Evolutionary conservation across 1,139 yeast genomes (phyloP).

Genomic region (Geotrichum klebahnii): DNA sequence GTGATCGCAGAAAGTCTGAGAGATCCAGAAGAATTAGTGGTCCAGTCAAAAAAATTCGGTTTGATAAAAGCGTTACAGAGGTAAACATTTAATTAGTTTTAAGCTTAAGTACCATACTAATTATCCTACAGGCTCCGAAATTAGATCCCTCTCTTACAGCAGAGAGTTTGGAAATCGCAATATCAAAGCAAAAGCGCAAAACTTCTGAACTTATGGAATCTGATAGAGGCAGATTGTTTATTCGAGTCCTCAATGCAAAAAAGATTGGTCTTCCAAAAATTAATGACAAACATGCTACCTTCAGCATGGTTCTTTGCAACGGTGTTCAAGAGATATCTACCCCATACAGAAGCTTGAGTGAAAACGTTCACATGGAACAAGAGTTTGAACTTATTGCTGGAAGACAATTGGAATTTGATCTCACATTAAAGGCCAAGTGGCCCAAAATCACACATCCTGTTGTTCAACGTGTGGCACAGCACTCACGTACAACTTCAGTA

Average conservation of each 20-base stretch:
- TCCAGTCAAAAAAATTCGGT: slow-evolving; percentile 28
- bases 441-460: slow-evolving; percentile 32
- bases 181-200: slow-evolving; percentile 12
- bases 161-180: slow-evolving; percentile 21
- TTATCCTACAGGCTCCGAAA: slow-evolving; percentile 17
- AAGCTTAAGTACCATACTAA: too few species aligned
- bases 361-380: slow-evolving; percentile 54
- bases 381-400: slow-evolving; percentile 82
- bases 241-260: slow-evolving; percentile 58
- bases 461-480: background rate
- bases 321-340: slow-evolving; percentile 85
- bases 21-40: slow-evolving; percentile 28
- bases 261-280: slow-evolving; percentile 55
- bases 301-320: slow-evolving; percentile 75
- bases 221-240: slow-evolving; percentile 72
- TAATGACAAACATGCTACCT: slow-evolving; percentile 54
- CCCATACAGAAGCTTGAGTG: slow-evolving; percentile 51
- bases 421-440: slow-evolving; percentile 66
- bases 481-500: background rate
- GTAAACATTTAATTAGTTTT: too few species aligned
- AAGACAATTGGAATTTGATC: slow-evolving; percentile 59
- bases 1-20: slow-evolving; percentile 20
- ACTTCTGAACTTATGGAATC: slow-evolving; percentile 13
- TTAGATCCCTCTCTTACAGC: slow-evolving; percentile 16
- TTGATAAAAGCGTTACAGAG: background rate